Evolutionary conservation across 129 eudicot species (phyloP), one percentile per base, ranked within the genome.

Genomic region (Flaveria sonorensis): DNA sequence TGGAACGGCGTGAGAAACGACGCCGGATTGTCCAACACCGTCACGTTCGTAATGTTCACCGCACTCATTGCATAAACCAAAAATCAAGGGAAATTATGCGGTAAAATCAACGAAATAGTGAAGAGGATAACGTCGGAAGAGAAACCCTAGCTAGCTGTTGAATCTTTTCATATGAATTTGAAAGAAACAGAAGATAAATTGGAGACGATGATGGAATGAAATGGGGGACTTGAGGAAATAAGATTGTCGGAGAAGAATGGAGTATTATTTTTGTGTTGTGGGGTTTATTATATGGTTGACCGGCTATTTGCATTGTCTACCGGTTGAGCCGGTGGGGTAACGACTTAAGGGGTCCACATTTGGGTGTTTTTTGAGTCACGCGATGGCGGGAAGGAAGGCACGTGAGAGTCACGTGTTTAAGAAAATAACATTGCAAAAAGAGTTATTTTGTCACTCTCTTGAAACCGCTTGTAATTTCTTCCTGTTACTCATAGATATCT

Each of bases 21-120:
- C 50, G 96, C 87, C 84, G 97, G 97, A 83, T 92, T 92, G 79
- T 89, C 92, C 80, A 92, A 71, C 64, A 92, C 97, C 32, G 90
- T 70, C 8, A 89, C 92, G 88, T 92, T 89, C 9, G 92, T 92
- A 68, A 92, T 89, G 86, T 92, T 92, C 51, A 92, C 92, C 11
- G 92, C 95, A 69, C 97, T 92, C 96, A 89, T 89, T 71, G 57
- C 75, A 42, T 16, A 70, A 70, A 15, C 39, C 47, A 60, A 48
- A 10, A 60, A 40, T 20, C 23, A 7, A 7, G 42, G 15, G 57
- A 39, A 64, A 70, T 16, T 42, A 6, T 30, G 36, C 10, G n/a
- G 39, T 16, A 1, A 36, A 23, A 20, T 21, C 1, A 21, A 40
- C 3, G 43, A 13, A 9, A 53, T 23, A 15, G 47, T 19, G 4